A percentile compares a stretch with the other conserved stretches of the same genome.
phyloP scores from a whole-genome alignment of 2,329 filamentous ascomycete genomes.

The Trichoderma koningiopsis region DNA sequence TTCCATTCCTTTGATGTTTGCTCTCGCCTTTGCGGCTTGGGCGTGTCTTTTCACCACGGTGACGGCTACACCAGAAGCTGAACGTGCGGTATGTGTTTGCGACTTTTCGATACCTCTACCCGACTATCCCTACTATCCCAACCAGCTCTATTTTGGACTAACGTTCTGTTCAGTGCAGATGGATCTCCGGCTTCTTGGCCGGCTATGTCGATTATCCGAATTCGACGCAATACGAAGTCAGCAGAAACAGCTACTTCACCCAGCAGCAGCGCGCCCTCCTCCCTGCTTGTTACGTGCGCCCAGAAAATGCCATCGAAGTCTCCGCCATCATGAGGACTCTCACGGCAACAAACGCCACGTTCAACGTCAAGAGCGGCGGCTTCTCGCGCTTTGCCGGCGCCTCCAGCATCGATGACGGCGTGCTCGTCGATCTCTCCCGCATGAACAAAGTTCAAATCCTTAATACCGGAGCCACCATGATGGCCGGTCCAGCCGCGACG shows the following conservation, averaged over 20 bases:
- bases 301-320: conserved; percentile 27
- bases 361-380: conserved; percentile 56
- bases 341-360: conserved; percentile 33
- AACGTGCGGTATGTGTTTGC: neutral
- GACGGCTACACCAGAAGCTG: neutral
- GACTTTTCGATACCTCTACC: neutral
- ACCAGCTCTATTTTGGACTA: neutral
- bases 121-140: too few species aligned
- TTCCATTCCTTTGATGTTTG: neutral
- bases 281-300: conserved; percentile 30
- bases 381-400: conserved; percentile 50
- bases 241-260: conserved; percentile 40
- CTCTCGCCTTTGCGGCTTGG: neutral
- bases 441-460: conserved; percentile 43
- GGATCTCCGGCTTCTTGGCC: neutral
- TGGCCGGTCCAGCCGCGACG: conserved; percentile 46
- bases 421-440: conserved; percentile 48
- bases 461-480: conserved; percentile 39
- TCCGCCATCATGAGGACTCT: conserved; percentile 28
- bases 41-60: neutral
- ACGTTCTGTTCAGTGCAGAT: neutral
- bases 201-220: conserved; percentile 7
- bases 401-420: conserved; percentile 45
- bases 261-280: conserved; percentile 33
- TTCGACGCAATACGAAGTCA: neutral